A percentile compares a stretch with the other conserved stretches of the same genome.
These are phyloP conservation scores for Medicago ruthenica DNA, from an alignment of 306 rosid species.

Conservation along the genomic window DNA sequence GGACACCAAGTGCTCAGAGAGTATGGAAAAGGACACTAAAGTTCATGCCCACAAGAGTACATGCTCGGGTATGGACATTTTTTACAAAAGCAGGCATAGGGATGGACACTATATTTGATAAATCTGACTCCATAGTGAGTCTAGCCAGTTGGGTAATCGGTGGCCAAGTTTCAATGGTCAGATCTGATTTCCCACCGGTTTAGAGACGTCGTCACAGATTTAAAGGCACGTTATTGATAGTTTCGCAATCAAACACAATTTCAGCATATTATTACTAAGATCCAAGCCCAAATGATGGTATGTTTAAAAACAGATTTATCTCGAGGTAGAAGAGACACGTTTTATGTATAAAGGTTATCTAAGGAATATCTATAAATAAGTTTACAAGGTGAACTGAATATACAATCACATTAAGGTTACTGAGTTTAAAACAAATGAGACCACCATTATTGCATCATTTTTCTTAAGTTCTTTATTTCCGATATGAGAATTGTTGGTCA, in stretches of 20 bases:
- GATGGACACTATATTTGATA: no score
- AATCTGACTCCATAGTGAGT: no score
- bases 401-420: conserved; percentile 51
- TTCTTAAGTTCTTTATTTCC: conserved; percentile 53
- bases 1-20: no score
- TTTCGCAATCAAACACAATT: conserved; percentile 26
- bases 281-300: not conserved
- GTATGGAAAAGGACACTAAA: no score
- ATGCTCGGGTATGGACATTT: no score
- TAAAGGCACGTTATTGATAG: not conserved
- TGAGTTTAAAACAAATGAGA: conserved; percentile 43
- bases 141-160: no score
- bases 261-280: not conserved
- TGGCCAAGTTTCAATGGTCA: no score
- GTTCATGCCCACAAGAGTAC: no score
- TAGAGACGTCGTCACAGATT: no score
- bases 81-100: no score
- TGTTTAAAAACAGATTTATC: conserved; percentile 18
- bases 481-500: conserved; percentile 45
- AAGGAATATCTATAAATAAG: conserved; percentile 48
- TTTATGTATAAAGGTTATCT: conserved; percentile 29
- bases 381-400: conserved; percentile 50
- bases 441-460: conserved; percentile 33
- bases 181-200: no score
- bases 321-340: conserved; percentile 21